Percentiles rank a stretch among this genome's conserved stretches.
phyloP scores from a whole-genome alignment of 352 stramenopile species.

The Phytophthora kernoviae region DNA sequence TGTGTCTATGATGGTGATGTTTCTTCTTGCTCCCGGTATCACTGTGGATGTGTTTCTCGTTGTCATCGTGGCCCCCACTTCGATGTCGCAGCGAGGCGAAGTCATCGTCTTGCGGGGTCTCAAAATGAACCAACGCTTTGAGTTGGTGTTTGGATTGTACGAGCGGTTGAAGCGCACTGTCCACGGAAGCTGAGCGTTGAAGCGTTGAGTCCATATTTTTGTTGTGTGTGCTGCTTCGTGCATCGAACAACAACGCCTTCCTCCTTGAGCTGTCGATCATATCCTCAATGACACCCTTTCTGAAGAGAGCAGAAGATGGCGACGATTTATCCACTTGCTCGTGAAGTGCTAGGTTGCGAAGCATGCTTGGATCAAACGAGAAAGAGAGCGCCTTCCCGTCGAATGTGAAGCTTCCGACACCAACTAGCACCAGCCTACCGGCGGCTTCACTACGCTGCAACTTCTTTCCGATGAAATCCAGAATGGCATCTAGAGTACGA shows the following conservation, averaged over 20 bases:
- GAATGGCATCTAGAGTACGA: slow-evolving; percentile 47
- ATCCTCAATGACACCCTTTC: slow-evolving; percentile 4
- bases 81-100: slow-evolving; percentile 1
- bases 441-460: slow-evolving; percentile 30
- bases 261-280: slow-evolving; percentile 9
- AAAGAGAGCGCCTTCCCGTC: slow-evolving; percentile 54
- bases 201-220: slow-evolving; percentile 4
- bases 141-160: slow-evolving; percentile 6
- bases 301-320: slow-evolving; percentile 14
- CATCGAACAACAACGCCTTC: slow-evolving; percentile 12
- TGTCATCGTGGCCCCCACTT: slow-evolving; percentile 3
- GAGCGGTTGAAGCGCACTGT: slow-evolving; percentile 7
- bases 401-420: slow-evolving; percentile 45
- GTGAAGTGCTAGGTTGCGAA: slow-evolving; percentile 20
- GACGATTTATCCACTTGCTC: slow-evolving; percentile 10
- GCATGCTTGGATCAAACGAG: slow-evolving; percentile 46
- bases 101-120: neutral
- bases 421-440: slow-evolving; percentile 36
- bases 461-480: slow-evolving; percentile 48
- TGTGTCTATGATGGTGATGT: slow-evolving; percentile 3
- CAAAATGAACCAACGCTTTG: slow-evolving; percentile 6
- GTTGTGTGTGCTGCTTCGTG: neutral
- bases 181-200: slow-evolving; percentile 24
- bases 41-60: neutral
- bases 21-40: slow-evolving; percentile 2